Evolutionary conservation across 2,329 filamentous ascomycete species (phyloP).

Genomic region (Colletotrichum spaethianum): DNA sequence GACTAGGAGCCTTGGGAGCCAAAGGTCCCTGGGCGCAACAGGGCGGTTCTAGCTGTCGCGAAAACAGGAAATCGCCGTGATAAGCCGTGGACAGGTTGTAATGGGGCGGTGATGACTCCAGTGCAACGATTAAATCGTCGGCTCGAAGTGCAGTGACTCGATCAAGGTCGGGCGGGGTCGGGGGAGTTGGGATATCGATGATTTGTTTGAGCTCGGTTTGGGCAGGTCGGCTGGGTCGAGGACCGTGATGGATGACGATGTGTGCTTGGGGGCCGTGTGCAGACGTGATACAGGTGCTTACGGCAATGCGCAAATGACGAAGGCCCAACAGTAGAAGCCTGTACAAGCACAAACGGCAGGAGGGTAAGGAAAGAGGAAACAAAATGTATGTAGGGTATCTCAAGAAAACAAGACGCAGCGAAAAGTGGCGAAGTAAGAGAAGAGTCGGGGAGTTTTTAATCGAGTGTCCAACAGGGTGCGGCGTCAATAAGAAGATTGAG

Average conservation of each 20-base stretch:
- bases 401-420: background rate
- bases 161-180: too few relatives aligned
- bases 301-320: background rate
- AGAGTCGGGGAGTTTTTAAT: background rate
- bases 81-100: background rate
- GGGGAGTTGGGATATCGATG: background rate
- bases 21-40: background rate
- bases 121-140: background rate
- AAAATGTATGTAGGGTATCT: background rate
- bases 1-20: background rate
- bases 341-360: background rate
- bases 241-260: background rate
- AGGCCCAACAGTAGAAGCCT: background rate
- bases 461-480: background rate
- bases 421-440: background rate
- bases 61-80: background rate
- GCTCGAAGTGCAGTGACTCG: background rate
- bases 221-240: background rate
- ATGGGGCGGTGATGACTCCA: background rate
- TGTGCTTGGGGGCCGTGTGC: background rate
- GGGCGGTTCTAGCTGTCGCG: background rate
- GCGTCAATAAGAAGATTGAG: background rate
- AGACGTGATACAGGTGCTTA: background rate
- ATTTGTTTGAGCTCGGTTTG: background rate
- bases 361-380: background rate